Evolutionary conservation across 2,329 filamentous ascomycete genomes (phyloP), one percentile per base, ranked within the genome.

Genomic region (Fusarium zealandicum): DNA sequence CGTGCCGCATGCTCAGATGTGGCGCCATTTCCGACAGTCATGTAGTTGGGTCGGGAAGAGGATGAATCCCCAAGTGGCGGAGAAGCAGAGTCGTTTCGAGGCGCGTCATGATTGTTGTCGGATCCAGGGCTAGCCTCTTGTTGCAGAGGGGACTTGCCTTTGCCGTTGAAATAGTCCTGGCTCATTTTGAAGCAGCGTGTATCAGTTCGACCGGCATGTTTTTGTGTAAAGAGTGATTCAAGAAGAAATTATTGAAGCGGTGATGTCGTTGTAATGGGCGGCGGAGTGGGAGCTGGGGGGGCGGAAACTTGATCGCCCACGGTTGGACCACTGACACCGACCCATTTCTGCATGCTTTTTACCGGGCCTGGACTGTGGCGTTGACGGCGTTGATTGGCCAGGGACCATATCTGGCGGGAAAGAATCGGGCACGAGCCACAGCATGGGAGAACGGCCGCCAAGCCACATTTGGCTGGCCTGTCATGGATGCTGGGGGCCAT

Each of bases 11-110:
- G 90, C 69, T 92, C 87, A 16, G 93, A 93, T 17, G 89, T 87
- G 48, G 88, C 87, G 46, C 93, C 93, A 63, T 82, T 86, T 52
- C 93, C 93, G 43, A 97, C 90, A 5, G 91, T 96, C 88, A 96
- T 90, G 75, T 93, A 97, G 54, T 86, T 82, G 43, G 89, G 89
- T 57, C 69, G 69, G 52, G 64, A 70, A 42, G 69, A 64, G 50
- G 70, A 58, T 14, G 59, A 56, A 48, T 48, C 46, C 18, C 46
- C 35, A 25, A 71, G 51, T 54, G 68, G 51, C 51, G 68, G 62
- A 61, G 65, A 60, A 44, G 63, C 40, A 44, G 63, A 52, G 35
- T 69, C 64, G 22, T 69, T 68, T 59, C 58, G 50, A 57, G 68
- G 57, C 40, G 63, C 42, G 51, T 60, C 48, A 52, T 58, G 64